Percentiles rank a stretch among this genome's conserved stretches.
phyloP scores from a whole-genome alignment of 2,329 filamentous ascomycete species.

The Neophaeococcomyces aloes region DNA sequence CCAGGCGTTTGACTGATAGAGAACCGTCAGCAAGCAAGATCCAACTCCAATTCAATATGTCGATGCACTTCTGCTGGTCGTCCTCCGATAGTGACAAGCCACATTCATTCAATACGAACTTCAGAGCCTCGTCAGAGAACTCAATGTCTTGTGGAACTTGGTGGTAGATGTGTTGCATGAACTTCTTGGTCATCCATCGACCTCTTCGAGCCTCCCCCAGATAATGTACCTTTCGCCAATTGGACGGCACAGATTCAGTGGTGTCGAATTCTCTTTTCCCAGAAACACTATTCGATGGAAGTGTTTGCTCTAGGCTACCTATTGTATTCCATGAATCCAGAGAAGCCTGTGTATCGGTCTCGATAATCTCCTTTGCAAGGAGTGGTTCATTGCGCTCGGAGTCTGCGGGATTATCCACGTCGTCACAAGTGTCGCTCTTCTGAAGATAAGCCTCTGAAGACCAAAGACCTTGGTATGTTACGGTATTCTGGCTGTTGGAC shows the following conservation, averaged over 20 bases:
- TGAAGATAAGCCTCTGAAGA: not conserved
- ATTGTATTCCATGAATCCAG: not conserved
- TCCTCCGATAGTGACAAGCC: not conserved
- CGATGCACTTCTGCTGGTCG: constrained; percentile 23
- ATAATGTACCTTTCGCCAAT: not conserved
- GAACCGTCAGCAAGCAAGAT: constrained; percentile 30
- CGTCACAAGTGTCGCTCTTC: not conserved
- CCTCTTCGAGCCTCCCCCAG: not conserved
- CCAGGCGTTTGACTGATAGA: constrained; percentile 29
- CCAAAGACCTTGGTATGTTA: not conserved
- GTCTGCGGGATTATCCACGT: not conserved
- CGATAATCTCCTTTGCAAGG: no score
- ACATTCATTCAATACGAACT: not conserved
- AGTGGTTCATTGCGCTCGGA: not conserved
- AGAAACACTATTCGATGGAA: not conserved
- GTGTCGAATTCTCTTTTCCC: not conserved
- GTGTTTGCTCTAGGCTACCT: not conserved
- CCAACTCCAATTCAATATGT: constrained; percentile 40
- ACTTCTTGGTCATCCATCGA: not conserved
- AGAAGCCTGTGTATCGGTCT: not conserved
- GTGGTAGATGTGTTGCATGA: constrained; percentile 1
- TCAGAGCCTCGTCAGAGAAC: not conserved
- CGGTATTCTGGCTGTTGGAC: no score
- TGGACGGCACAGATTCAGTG: not conserved
- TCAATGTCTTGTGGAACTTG: not conserved